phyloP scores from a whole-genome alignment of 2,329 filamentous ascomycete species.

The Magnaporthales sp. region DNA sequence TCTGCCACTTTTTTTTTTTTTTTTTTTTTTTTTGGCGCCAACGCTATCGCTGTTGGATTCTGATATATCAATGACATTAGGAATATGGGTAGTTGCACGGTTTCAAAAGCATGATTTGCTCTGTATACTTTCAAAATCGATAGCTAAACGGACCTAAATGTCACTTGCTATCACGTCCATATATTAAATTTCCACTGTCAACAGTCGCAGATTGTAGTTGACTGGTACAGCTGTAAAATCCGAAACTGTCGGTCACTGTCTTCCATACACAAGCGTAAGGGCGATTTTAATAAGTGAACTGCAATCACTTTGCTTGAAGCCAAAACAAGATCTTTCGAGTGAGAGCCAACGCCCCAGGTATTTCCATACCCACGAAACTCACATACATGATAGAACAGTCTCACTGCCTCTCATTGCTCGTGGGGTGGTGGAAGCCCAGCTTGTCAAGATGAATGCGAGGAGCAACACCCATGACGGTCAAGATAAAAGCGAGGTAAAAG shows the following conservation, averaged over 20 bases:
- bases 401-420: neutral
- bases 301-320: neutral
- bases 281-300: neutral
- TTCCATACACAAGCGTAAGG: neutral
- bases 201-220: neutral
- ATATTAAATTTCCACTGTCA: neutral
- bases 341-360: neutral
- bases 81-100: neutral
- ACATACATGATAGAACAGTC: neutral
- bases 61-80: neutral
- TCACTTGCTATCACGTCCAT: neutral
- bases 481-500: constrained; percentile 52
- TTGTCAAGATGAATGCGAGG: constrained; percentile 78
- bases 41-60: no score
- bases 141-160: neutral
- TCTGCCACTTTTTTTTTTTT: neutral
- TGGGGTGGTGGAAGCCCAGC: constrained; percentile 42
- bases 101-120: neutral
- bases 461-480: constrained; percentile 64
- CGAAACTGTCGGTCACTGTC: neutral
- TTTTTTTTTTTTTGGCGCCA: no score
- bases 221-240: neutral
- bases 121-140: neutral
- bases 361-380: neutral
- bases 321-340: neutral